Evolutionary conservation across 176 grass and related monocot genomes (phyloP), one percentile per base, ranked within the genome.

Genomic region (Secale cereale): DNA sequence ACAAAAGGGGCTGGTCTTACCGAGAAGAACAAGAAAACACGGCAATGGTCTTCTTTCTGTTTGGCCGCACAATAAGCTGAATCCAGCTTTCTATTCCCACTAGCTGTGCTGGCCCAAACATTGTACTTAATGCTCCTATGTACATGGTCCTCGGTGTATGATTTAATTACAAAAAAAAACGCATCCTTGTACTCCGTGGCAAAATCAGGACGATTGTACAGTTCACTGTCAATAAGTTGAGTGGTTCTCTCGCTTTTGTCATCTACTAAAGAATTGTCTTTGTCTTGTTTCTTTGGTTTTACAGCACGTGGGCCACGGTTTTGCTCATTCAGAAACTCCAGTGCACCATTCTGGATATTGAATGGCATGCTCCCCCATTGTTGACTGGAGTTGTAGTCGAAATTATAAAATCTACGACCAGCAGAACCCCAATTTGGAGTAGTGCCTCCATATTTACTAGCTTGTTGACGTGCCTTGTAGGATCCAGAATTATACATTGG

Each of bases 1-100:
- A 23, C 6, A 36, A 36, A 75, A 52, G 66, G 5, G 33, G 45
- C 11, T 61, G 10, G 39, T 41, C 78, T 85, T 90, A 93, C 91
- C 88, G 91, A 93, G 91, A 93, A 93, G 87, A 93, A 93, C n/a
- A 93, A 82, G 66, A 93, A 90, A 90, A 93, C 67, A 23, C 85
- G 91, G 65, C 65, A 90, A 64, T 77, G 65, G 6, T 85, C 82
- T 84, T 93, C 82, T 90, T 87, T 87, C 67, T 85, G 85, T 85
- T 85, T 90, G 45, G 88, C 85, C 5, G 8, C 48, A 78, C 64
- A 78, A 78, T 85, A 90, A 85, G 91, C 85, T 27, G 91, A 87
- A 87, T 93, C 88, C 60, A 93, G 79, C 73, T 93, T 93, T 71
- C 74, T 90, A 72, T 93, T 93, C 46, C 91, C 91, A 2, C 85